phyloP scores from a whole-genome alignment of 805 yeast species.

The Candida vaughaniae region DNA sequence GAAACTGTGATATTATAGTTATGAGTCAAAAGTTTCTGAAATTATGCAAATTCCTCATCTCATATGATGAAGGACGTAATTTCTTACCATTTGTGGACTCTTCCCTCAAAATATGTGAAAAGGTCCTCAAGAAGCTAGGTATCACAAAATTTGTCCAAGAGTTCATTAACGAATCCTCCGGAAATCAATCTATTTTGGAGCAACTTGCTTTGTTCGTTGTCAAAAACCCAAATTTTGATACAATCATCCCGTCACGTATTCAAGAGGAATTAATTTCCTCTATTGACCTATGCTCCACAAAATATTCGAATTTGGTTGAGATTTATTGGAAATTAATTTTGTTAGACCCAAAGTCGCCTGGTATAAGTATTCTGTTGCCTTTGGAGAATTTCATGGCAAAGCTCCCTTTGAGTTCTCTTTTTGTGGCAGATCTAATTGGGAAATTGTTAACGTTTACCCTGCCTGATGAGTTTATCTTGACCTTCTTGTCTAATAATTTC shows the following conservation, averaged over 20 bases:
- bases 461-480: not conserved
- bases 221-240: conserved; percentile 7
- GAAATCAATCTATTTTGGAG: conserved; percentile 4
- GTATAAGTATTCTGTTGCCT: no score
- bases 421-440: conserved; percentile 12
- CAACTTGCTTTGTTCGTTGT: conserved; percentile 11
- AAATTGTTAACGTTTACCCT: conserved; percentile 1
- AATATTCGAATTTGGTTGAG: conserved; percentile 2
- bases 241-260: conserved; percentile 5
- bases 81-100: conserved; percentile 13
- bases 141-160: conserved; percentile 7
- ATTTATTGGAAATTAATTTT: conserved; percentile 15
- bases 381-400: conserved; percentile 3
- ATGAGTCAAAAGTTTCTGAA: conserved; percentile 43
- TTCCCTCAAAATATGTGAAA: conserved; percentile 11
- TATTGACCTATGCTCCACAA: conserved; percentile 1
- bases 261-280: not conserved
- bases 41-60: conserved; percentile 1
- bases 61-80: conserved; percentile 9
- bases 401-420: conserved; percentile 3
- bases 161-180: conserved; percentile 6
- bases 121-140: conserved; percentile 6
- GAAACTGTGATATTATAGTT: conserved; percentile 52
- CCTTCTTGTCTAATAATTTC: conserved; percentile 7
- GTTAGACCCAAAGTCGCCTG: not conserved